A percentile compares a stretch with the other conserved stretches of the same genome.
Evolutionary conservation across 768 basidiomycete species (phyloP).

Genomic region (Mycena floridula): DNA sequence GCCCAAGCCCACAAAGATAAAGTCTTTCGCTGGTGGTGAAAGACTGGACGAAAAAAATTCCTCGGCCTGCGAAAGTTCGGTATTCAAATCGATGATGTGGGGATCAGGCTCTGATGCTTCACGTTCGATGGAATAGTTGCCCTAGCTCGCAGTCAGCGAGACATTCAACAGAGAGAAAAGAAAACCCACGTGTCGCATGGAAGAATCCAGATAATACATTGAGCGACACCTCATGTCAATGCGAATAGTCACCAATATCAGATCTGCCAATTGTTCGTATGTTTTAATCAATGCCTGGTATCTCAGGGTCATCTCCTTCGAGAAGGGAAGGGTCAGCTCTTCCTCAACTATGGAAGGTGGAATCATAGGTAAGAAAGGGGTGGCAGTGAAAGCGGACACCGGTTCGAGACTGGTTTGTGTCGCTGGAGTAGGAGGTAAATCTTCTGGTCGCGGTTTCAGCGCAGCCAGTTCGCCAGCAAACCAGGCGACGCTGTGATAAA

Average conservation of each 20-base stretch:
- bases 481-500: conserved; percentile 91
- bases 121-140: conserved; percentile 75
- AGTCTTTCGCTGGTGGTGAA: conserved; percentile 58
- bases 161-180: too few relatives aligned
- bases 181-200: conserved; percentile 63
- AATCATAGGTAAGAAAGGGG: conserved; percentile 39
- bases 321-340: conserved; percentile 67
- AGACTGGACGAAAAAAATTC: conserved; percentile 60
- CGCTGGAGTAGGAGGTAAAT: conserved; percentile 42
- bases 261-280: conserved; percentile 82
- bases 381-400: conserved; percentile 34
- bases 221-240: conserved; percentile 83
- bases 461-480: conserved; percentile 67
- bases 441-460: conserved; percentile 59
- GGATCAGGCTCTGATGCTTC: conserved; percentile 92
- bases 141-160: conserved; percentile 43
- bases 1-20: conserved; percentile 82
- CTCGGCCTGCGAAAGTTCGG: conserved; percentile 70
- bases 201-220: conserved; percentile 74
- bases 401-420: conserved; percentile 46
- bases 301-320: conserved; percentile 88
- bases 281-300: conserved; percentile 89
- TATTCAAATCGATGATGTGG: conserved; percentile 80
- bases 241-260: conserved; percentile 82
- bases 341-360: conserved; percentile 33